phyloP scores from a whole-genome alignment of 2,329 filamentous ascomycete species.

The Claviceps quebecensis region DNA sequence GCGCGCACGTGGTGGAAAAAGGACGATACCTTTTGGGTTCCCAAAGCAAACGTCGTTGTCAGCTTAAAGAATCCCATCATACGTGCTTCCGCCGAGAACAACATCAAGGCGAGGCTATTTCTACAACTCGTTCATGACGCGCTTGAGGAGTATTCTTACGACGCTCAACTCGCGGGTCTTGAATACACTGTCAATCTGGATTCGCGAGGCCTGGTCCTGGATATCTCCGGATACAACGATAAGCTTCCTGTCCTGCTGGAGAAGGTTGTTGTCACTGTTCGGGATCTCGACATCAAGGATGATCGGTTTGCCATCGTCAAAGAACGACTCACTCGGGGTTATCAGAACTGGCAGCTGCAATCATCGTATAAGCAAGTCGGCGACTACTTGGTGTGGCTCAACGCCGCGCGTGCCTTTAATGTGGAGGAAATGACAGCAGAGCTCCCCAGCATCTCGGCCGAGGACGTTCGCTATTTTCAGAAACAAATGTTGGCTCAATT shows the following conservation, averaged over 20 bases:
- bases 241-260: slow-evolving; percentile 85
- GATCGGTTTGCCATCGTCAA: slow-evolving; percentile 87
- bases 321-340: slow-evolving; percentile 61
- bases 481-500: slow-evolving; percentile 69
- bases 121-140: slow-evolving; percentile 79
- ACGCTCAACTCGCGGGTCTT: slow-evolving; percentile 83
- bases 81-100: slow-evolving; percentile 64
- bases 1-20: slow-evolving; percentile 95
- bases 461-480: slow-evolving; percentile 64
- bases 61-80: slow-evolving; percentile 67
- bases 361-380: slow-evolving; percentile 83
- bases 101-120: slow-evolving; percentile 66
- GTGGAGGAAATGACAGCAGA: slow-evolving; percentile 70
- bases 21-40: slow-evolving; percentile 96
- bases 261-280: slow-evolving; percentile 72
- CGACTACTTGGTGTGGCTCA: slow-evolving; percentile 70
- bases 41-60: slow-evolving; percentile 77
- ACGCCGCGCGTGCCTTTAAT: slow-evolving; percentile 60
- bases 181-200: slow-evolving; percentile 67
- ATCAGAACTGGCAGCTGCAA: slow-evolving; percentile 77
- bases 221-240: slow-evolving; percentile 86
- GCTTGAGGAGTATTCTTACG: slow-evolving; percentile 85
- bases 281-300: slow-evolving; percentile 69
- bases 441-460: slow-evolving; percentile 56
- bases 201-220: slow-evolving; percentile 59